Evolutionary conservation across 169 alveolate species (phyloP), one percentile per base, ranked within the genome.

Genomic region (Cryptosporidium andersoni): DNA sequence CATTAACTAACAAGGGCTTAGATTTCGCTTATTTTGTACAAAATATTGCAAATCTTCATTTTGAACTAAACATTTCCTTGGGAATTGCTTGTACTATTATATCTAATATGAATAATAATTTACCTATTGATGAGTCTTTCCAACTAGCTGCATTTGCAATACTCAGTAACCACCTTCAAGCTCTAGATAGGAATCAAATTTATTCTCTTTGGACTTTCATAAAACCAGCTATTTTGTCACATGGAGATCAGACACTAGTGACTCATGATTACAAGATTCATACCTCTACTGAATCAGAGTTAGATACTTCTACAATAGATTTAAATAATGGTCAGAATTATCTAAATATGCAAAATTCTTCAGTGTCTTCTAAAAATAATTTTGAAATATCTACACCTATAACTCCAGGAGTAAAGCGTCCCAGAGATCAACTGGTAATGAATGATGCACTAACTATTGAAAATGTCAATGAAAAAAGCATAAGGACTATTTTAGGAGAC

Each of bases 1-100:
- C 5, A 25, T 58, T 74, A 36, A 74, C 85, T 2, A 51, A 74
- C 34, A 74, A 62, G 48, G 85, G 85, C 12, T 58, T 74, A 37
- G 85, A 74, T 43, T 45, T 74, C 51, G 85, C 85, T 7, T 36
- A 58, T 12, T 74, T 43, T 25, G 43, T 68, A 14, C 58, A 45
- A 42, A 63, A 74, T 7, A 9, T 74, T 11, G 43, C 47, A 16
- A 36, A 2, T 40, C 36, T 42, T 2, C n/a, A 74, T 42, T 74
- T 74, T 16, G 48, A 74, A 43, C 55, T 58, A 25, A 48, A 45
- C 1, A 42, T 74, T 39, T 14, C 56, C 25, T 25, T 45, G 40
- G 34, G 63, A 42, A 34, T 74, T 40, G 43, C 65, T 58, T 74
- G 85, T 47, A 39, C 6, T 2, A 74, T 74, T 7, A 74, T 74